Evolutionary conservation across 208 protist genomes (phyloP).

Genomic region (Trypanosoma melophagium): DNA sequence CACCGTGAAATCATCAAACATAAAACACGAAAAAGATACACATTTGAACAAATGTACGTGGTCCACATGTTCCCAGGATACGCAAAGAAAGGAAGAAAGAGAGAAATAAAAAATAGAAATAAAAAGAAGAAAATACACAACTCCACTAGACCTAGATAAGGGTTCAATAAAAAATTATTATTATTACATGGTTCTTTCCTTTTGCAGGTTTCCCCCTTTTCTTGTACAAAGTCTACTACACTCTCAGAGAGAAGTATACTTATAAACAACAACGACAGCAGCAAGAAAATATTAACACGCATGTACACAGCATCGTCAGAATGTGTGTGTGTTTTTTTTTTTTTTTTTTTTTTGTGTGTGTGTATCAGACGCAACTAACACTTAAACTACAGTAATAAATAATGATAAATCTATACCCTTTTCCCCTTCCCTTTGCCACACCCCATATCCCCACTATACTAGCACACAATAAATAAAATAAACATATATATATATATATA

Average conservation of each 20-base stretch:
- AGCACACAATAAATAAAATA: not conserved
- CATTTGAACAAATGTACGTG: no score
- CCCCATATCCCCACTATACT: not conserved
- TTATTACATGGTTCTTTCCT: no score
- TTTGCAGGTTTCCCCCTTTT: not conserved
- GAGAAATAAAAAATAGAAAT: slow-evolving; percentile 21
- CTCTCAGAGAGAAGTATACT: not conserved
- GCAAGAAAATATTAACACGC: no score
- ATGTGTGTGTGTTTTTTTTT: not conserved
- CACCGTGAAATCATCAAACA: slow-evolving; percentile 5
- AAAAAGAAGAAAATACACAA: not conserved
- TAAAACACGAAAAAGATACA: no score
- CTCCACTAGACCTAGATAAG: no score
- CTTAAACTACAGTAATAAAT: slow-evolving; percentile 4
- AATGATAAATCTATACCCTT: not conserved
- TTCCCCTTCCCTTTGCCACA: no score
- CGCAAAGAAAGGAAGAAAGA: slow-evolving; percentile 8
- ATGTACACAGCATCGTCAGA: no score
- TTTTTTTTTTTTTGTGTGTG: not conserved
- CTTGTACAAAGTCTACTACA: not conserved
- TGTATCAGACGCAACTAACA: not conserved
- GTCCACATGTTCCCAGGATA: not conserved
- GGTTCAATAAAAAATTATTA: no score
- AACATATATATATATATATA: not conserved
- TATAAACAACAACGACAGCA: not conserved